Conservation (phyloP, 2,329 filamentous ascomycete genomes). For the Apiospora pterosperma region DNA sequence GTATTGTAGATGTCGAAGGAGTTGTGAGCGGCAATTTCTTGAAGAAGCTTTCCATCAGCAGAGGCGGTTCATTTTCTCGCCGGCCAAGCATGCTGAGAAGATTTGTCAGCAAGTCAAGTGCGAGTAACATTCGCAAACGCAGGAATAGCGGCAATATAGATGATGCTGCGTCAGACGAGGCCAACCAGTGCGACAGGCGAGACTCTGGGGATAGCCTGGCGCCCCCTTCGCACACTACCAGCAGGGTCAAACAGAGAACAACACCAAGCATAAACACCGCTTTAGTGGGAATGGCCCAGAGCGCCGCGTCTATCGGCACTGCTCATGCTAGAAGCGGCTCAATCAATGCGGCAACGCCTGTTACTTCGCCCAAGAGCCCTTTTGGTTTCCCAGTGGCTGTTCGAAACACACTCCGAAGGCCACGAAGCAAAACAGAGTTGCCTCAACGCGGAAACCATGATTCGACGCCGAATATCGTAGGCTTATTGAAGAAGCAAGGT, state of each 20-base stretch:
- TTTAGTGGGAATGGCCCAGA: slow-evolving; percentile 51
- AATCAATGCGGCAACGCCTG: slow-evolving; percentile 47
- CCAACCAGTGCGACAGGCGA: slow-evolving; percentile 24
- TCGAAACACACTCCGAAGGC: slow-evolving; percentile 48
- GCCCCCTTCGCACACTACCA: slow-evolving; percentile 47
- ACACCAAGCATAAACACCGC: slow-evolving; percentile 58
- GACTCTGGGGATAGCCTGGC: slow-evolving; percentile 47
- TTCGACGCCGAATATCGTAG: slow-evolving; percentile 42
- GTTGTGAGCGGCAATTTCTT: slow-evolving; percentile 58
- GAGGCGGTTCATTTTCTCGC: slow-evolving; percentile 35
- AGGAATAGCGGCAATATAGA: slow-evolving; percentile 17
- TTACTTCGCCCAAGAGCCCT: slow-evolving; percentile 52
- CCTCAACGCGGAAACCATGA: slow-evolving; percentile 35
- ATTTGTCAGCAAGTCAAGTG: slow-evolving; percentile 48
- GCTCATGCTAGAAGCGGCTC: slow-evolving; percentile 58
- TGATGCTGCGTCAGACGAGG: slow-evolving; percentile 4
- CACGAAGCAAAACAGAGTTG: slow-evolving; percentile 52
- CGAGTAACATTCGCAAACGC: slow-evolving; percentile 31
- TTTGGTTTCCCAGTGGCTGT: slow-evolving; percentile 32
- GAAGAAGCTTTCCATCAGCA: slow-evolving; percentile 58
- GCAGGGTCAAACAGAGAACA: slow-evolving; percentile 48
- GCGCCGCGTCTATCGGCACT: slow-evolving; percentile 53
- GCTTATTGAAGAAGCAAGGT: slow-evolving; percentile 49
- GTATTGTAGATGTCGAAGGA: slow-evolving; percentile 55
- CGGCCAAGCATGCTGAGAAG: slow-evolving; percentile 50